phyloP scores from a whole-genome alignment of 805 yeast genomes.

The Scheffersomyces lignosus region DNA sequence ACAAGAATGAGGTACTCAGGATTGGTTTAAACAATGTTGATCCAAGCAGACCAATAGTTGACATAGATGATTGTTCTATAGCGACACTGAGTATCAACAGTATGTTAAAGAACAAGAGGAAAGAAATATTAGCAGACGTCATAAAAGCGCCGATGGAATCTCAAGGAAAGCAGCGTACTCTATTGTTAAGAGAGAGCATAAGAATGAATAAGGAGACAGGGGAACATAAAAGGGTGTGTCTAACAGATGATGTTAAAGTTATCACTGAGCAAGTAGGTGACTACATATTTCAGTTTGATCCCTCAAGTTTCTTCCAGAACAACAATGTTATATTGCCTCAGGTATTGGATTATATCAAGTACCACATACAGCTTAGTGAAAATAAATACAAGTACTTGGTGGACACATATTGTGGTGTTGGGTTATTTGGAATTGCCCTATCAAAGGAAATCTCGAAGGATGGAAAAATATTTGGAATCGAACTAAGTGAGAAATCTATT shows the following conservation, averaged over 20 bases:
- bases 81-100: constrained; percentile 33
- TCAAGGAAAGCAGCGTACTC: constrained; percentile 13
- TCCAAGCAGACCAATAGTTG: constrained; percentile 24
- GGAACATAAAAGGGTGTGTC: constrained; percentile 21
- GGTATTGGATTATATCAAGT: constrained; percentile 31
- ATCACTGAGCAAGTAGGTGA: constrained; percentile 38
- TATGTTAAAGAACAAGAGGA: constrained; percentile 16
- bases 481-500: constrained; percentile 32
- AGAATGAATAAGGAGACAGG: constrained; percentile 31
- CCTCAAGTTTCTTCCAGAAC: constrained; percentile 42
- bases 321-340: constrained; percentile 37
- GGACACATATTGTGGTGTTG: constrained; percentile 49
- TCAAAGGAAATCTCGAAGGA: constrained; percentile 24
- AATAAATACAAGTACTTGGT: constrained; percentile 26
- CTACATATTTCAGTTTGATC: constrained; percentile 36
- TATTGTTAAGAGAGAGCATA: constrained; percentile 35
- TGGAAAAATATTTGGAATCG: constrained; percentile 44
- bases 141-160: constrained; percentile 7
- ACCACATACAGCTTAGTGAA: constrained; percentile 13
- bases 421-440: constrained; percentile 43
- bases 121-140: constrained; percentile 6
- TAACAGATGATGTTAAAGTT: constrained; percentile 24
- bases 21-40: constrained; percentile 34
- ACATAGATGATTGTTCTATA: constrained; percentile 37
- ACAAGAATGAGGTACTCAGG: constrained; percentile 6